Base-by-base conservation (phyloP, 2,329 filamentous ascomycete species). In the Aspergillus flavus region DNA sequence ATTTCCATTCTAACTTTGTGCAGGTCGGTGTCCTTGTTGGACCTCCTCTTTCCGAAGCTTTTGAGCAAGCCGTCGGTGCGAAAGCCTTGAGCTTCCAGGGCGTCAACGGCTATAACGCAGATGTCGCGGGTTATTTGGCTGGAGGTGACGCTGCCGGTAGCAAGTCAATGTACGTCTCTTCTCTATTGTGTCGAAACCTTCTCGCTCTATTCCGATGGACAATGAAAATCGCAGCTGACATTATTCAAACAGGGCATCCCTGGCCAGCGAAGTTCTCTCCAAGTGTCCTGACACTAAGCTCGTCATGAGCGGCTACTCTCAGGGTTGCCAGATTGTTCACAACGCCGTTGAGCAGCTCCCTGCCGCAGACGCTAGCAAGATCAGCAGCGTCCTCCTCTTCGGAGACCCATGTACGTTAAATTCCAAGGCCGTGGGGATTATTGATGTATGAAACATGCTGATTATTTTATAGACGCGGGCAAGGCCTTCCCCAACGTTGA, bases 321-420 rank as follows among this genome's bases (percentile, higher is more conserved):
- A 55, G 34, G 52, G 52, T 6, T 55, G 52, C 12, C 52, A 55
- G 34, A 39, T 55, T 39, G 52, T 55, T 2, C 52, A 55, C 32
- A 55, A 55, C 21, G 52, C 52, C 14, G 32, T 55, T 26, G 52
- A 55, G 14, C 52, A 55, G n/a, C 52, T 55, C 34, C 52, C 52
- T n/a, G 52, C 52, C 6, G 32, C 11, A 16, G 9, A 5, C 16
- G 52, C 52, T 14, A 55, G 52, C 52, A 55, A 55, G 21, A 55
- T 55, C 52, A 55, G 52, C 52, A 55, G 52, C 6, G 21, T 55
- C 14, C 52, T 55, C 23, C 52, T 55, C n/a, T 55, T 55, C 32
- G 52, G 52, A 26, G 52, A 55, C 52, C 52, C 52, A 9, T 39
- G 52, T 55, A 55, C 12, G 52, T 23, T 6, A 5, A 48, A 23